Evolutionary conservation across 306 rosid species (phyloP), one percentile per base, ranked within the genome.

Genomic region (Begonia masoniana): DNA sequence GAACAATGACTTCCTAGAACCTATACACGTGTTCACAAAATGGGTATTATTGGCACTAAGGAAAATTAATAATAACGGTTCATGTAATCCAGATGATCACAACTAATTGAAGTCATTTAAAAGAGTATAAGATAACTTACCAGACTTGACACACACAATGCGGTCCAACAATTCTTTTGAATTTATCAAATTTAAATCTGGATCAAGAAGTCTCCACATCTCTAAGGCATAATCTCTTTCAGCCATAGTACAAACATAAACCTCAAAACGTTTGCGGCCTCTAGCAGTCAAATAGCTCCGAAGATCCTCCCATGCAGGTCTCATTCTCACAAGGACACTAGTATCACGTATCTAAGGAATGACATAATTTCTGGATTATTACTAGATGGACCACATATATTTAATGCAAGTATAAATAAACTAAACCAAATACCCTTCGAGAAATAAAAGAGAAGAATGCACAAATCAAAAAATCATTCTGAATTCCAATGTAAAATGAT

Each of bases 161-260:
- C 99, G 99, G 52, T 77, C 86, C 64, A 92, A 64, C 65, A 81
- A 67, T 62, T 81, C 94, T 68, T 77, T 83, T 15, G 88, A 70
- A 68, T 75, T 81, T 77, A 92, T 92, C 83, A 92, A 76, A 79
- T 86, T 92, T 54, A 80, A 87, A 57, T 83, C 96, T 57, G 99
- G 99, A 77, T 92, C 99, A 63, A 92, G 96, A 79, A 92, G 99
- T 83, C 99, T 81, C 99, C 99, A 92, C 99, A 92, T 92, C 77
- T 92, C 99, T 21, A 92, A 78, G 15, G 99, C 99, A 70, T 92
- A 92, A 84, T 92, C 99, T 76, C 94, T 83, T 77, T 92, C 99
- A 56, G 99, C 99, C 99, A 92, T 92, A 24, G 96, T 92, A 78
- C 99, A 92, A 64, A 92, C 99, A 77, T 74, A 92, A 61, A 92